Evolutionary conservation across 78 protist species (phyloP).

Genomic region (Pigoraptor vietnamica): DNA sequence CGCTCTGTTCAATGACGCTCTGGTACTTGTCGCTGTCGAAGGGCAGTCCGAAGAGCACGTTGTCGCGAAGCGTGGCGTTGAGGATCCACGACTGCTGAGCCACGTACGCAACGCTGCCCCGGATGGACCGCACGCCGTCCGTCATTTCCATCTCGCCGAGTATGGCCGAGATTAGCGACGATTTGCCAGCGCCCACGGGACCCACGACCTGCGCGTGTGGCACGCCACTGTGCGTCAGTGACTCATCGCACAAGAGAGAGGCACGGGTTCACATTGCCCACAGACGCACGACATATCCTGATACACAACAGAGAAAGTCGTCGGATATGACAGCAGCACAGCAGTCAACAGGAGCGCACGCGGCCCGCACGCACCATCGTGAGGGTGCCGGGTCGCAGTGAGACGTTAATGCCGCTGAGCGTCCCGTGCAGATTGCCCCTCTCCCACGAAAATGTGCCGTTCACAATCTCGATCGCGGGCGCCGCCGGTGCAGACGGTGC

Average conservation of each 20-base stretch:
- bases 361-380: not conserved
- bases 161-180: constrained; percentile 55
- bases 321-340: too few species aligned
- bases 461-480: not conserved
- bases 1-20: constrained; percentile 53
- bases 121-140: constrained; percentile 31
- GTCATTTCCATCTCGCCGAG: constrained; percentile 63
- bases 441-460: not conserved
- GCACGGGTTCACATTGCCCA: too few species aligned
- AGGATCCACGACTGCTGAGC: constrained; percentile 91
- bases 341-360: too few species aligned
- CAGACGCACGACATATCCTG: too few species aligned
- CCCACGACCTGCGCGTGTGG: constrained; percentile 65
- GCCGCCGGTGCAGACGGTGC: not conserved
- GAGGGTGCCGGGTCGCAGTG: not conserved
- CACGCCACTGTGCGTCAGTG: not conserved
- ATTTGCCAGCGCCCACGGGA: constrained; percentile 83
- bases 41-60: constrained; percentile 81
- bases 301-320: too few species aligned
- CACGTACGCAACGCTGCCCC: constrained; percentile 63
- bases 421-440: not conserved
- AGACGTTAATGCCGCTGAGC: not conserved
- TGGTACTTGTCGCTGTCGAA: constrained; percentile 57
- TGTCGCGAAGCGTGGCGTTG: constrained; percentile 83
- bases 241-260: not conserved